Evolutionary conservation across 106 monocot genomes (phyloP).

Genomic region (Cymbidium sinense): DNA sequence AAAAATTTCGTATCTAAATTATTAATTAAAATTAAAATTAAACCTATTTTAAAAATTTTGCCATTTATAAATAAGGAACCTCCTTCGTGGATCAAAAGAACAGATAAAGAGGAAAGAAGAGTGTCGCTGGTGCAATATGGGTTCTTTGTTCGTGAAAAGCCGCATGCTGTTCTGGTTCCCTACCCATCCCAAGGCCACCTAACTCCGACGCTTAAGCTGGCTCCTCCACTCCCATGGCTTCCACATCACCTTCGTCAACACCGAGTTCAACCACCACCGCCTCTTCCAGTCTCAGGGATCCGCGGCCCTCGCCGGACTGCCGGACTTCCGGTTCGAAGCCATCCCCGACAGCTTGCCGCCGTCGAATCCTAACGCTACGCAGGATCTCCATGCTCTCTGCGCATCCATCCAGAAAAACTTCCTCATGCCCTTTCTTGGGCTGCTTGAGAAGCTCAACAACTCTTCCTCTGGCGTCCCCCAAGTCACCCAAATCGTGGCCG

Average conservation of each 20-base stretch:
- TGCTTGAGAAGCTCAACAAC: conserved; percentile 1
- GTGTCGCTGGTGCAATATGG: neutral
- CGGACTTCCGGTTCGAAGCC: conserved; percentile 14
- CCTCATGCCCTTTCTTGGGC: conserved; percentile 3
- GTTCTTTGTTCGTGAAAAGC: neutral
- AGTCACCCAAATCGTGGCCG: conserved; percentile 16
- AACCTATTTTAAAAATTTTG: too few species aligned
- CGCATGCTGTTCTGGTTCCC: conserved; percentile 10
- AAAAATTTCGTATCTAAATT: too few species aligned
- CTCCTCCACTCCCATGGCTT: conserved; percentile 31
- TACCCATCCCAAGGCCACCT: conserved; percentile 20
- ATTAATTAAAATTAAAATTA: too few species aligned
- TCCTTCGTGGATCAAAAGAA: neutral
- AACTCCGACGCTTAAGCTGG: conserved; percentile 8
- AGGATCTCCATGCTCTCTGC: conserved; percentile 8
- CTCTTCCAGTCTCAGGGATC: conserved; percentile 2
- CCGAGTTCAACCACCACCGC: conserved; percentile 15
- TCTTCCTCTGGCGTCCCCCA: conserved; percentile 1
- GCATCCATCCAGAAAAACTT: neutral
- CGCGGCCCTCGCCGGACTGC: neutral
- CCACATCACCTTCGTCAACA: conserved; percentile 25
- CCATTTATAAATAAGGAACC: too few species aligned
- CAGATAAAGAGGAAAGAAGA: neutral
- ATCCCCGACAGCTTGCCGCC: conserved; percentile 26
- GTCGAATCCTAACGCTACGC: conserved; percentile 9